Evolutionary conservation across 169 alveolate species (phyloP), one percentile per base, ranked within the genome.

Genomic region (Eimeria acervulina): DNA sequence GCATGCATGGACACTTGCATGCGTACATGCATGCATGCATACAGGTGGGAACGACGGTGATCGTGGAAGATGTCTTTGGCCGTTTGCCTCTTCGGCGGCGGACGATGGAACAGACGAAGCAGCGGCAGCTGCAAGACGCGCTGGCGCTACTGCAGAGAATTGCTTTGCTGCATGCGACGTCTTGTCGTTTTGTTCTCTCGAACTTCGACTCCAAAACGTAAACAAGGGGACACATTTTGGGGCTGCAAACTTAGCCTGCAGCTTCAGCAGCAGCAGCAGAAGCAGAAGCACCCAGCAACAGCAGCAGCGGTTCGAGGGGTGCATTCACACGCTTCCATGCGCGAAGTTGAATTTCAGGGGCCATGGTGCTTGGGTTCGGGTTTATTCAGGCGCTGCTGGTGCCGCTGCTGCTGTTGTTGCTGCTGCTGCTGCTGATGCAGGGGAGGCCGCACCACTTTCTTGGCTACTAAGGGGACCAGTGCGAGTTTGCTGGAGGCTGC

Each of bases 21-120:
- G 61, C 5, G 26, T 55, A 23, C 26, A 55, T 55, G 66, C 5
- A 19, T 55, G 26, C 26, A 55, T 55, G 26, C 12, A 1, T 6
- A 12, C 93, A 92, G 96, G 93, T 92, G 17, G 97, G 97, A 2
- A 96, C 97, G 1, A 94, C 97, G 7, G 97, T 97, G 31, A 84
- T 93, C 31, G 95, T 96, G 83, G 94, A 91, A 47, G 93, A 91
- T 38, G 76, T 96, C 8, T 96, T 96, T 91, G 81, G 87, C 23
- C 93, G 96, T 40, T 51, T 96, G 36, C 97, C 97, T 1, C 91
- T 96, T 83, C 8, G 97, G 74, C 95, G 96, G 47, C 80, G 93
- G 51, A 95, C 90, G 70, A 85, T 96, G 66, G 92, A 90, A 85
- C 96, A 95, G 70, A 93, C 95, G 81, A 92, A 87, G 55, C 96